Evolutionary conservation across 208 protist species (phyloP).

Genomic region (Endotrypanum monterogeii): DNA sequence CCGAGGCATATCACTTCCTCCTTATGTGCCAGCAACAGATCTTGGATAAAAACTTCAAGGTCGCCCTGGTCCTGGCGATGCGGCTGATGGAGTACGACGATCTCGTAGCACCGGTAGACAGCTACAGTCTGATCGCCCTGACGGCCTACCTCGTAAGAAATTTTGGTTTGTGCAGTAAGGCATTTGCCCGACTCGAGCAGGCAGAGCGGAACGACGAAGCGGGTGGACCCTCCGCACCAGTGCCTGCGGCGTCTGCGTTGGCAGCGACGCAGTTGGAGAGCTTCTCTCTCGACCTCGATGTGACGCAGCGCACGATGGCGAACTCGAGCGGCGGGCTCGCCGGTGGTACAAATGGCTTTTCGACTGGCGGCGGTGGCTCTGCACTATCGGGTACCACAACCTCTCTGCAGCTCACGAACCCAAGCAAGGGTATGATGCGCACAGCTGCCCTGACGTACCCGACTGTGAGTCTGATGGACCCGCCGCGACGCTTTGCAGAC

Average conservation of each 20-base stretch:
- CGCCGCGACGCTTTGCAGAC: slow-evolving; percentile 82
- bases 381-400: slow-evolving; percentile 74
- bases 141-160: slow-evolving; percentile 92
- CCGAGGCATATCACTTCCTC: slow-evolving; percentile 97
- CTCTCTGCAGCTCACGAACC: slow-evolving; percentile 78
- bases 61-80: slow-evolving; percentile 85
- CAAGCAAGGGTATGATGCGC: slow-evolving; percentile 52
- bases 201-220: slow-evolving; percentile 76
- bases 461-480: slow-evolving; percentile 75
- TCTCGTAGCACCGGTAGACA: slow-evolving; percentile 84
- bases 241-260: slow-evolving; percentile 13
- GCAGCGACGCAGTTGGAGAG: slow-evolving; percentile 51
- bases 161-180: slow-evolving; percentile 93
- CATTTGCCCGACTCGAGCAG: slow-evolving; percentile 94
- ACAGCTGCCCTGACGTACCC: slow-evolving; percentile 58
- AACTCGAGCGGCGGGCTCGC: slow-evolving; percentile 28
- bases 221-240: slow-evolving; percentile 26
- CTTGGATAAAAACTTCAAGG: slow-evolving; percentile 64
- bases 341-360: slow-evolving; percentile 16
- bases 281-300: slow-evolving; percentile 83
- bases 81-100: slow-evolving; percentile 95
- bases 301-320: slow-evolving; percentile 65
- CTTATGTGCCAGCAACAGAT: slow-evolving; percentile 92
- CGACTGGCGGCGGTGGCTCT: slow-evolving; percentile 30
- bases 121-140: slow-evolving; percentile 95